Evolutionary conservation across 208 protist species (phyloP).

Genomic region (Leishmania tropica): DNA sequence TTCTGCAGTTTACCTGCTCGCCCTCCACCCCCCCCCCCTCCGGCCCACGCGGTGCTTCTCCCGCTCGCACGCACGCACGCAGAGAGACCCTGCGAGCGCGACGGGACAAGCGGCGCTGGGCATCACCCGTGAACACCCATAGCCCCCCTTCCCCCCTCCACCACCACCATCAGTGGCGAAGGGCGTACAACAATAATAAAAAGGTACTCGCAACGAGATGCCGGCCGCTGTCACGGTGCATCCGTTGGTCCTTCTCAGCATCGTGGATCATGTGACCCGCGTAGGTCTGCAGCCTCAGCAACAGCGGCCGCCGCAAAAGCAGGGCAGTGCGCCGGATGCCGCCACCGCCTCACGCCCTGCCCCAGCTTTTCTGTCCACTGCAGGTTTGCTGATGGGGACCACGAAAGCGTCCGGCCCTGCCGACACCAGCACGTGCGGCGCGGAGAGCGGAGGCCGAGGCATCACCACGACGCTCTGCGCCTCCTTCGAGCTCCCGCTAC

Average conservation of each 20-base stretch:
- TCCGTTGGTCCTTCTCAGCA: constrained; percentile 72
- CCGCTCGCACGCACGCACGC: neutral
- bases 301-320: neutral
- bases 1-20: neutral
- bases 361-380: neutral
- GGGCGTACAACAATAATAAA: neutral
- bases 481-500: constrained; percentile 52
- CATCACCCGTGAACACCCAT: neutral
- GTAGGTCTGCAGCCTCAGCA: neutral
- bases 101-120: too few relatives aligned
- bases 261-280: constrained; percentile 69
- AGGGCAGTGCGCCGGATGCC: neutral
- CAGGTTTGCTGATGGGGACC: constrained; percentile 22
- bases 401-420: neutral
- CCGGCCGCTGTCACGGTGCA: constrained; percentile 38
- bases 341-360: neutral
- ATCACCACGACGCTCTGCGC: constrained; percentile 37
- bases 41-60: neutral
- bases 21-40: neutral
- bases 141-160: neutral
- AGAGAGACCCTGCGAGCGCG: too few relatives aligned
- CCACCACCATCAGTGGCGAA: neutral
- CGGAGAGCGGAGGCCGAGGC: neutral
- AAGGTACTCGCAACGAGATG: neutral
- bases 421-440: neutral